Evolutionary conservation across 2,329 filamentous ascomycete species (phyloP).

Genomic region (Talaromyces pinophilus): DNA sequence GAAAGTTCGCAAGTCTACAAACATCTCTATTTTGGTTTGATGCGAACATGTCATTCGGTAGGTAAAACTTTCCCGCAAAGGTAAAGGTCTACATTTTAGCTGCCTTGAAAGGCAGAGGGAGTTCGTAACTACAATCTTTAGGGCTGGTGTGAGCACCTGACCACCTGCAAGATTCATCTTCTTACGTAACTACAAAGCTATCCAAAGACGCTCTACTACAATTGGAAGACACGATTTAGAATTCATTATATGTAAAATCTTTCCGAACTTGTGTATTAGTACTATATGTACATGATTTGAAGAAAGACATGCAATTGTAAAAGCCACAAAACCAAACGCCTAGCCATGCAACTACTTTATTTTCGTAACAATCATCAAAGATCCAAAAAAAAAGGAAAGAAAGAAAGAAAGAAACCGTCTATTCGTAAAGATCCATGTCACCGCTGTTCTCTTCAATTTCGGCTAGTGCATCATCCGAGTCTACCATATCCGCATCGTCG

Average conservation of each 20-base stretch:
- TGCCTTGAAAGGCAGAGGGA: no score
- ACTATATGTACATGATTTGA: slow-evolving; percentile 5
- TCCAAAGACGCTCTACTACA: not conserved
- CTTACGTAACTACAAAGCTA: not conserved
- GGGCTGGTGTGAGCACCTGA: not conserved
- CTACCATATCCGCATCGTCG: slow-evolving; percentile 70
- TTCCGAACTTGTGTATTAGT: not conserved
- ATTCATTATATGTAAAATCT: not conserved
- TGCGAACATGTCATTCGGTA: not conserved
- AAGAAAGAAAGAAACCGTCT: slow-evolving; percentile 25
- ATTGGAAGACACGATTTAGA: not conserved
- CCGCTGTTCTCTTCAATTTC: slow-evolving; percentile 64
- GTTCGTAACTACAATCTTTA: not conserved
- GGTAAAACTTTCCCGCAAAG: not conserved
- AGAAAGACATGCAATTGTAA: not conserved
- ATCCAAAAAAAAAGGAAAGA: no score
- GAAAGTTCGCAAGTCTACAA: not conserved
- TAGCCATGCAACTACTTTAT: slow-evolving; percentile 6
- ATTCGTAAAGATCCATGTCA: slow-evolving; percentile 67
- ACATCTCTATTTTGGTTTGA: not conserved
- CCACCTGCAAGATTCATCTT: not conserved
- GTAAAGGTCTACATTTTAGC: no score
- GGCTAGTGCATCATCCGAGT: slow-evolving; percentile 72
- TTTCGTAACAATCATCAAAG: not conserved
- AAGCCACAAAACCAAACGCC: slow-evolving; percentile 5